Percentiles rank a stretch among this genome's conserved stretches.
phyloP scores from a whole-genome alignment of 495 filamentous ascomycete genomes.

The Aspergillus sclerotiicarbonarius region DNA sequence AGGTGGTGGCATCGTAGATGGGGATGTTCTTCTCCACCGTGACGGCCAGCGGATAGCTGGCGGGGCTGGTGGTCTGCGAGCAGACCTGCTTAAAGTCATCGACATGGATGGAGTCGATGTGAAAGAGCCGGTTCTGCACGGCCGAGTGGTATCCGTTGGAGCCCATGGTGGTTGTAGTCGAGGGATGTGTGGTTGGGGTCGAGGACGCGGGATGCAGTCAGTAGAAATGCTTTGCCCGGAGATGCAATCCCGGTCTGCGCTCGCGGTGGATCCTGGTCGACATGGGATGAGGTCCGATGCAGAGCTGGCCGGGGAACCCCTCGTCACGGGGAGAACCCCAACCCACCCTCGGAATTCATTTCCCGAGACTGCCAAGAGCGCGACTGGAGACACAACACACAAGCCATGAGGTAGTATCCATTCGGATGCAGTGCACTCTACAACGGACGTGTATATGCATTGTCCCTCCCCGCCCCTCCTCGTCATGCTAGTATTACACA shows the following conservation, averaged over 20 bases:
- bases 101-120: slow-evolving; percentile 20
- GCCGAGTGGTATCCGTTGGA: not conserved
- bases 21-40: slow-evolving; percentile 47
- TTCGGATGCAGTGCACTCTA: not conserved
- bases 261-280: no score
- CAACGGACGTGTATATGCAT: not conserved
- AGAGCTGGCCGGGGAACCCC: no score
- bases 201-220: not conserved
- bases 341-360: no score
- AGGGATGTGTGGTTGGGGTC: not conserved
- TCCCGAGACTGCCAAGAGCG: no score
- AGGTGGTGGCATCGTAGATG: slow-evolving; percentile 44
- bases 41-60: slow-evolving; percentile 43
- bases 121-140: slow-evolving; percentile 26
- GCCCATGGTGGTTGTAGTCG: slow-evolving; percentile 15
- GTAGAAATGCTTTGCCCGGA: no score
- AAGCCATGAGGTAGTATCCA: no score
- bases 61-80: slow-evolving; percentile 30
- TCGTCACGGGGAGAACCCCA: no score
- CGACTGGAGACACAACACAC: no score
- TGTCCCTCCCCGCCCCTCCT: not conserved
- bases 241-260: no score
- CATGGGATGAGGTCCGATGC: no score
- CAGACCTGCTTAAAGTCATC: slow-evolving; percentile 45
- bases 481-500: slow-evolving; percentile 1